Base-by-base conservation (phyloP, 202 grass and related monocot species). In the Panicum virgatum region DNA sequence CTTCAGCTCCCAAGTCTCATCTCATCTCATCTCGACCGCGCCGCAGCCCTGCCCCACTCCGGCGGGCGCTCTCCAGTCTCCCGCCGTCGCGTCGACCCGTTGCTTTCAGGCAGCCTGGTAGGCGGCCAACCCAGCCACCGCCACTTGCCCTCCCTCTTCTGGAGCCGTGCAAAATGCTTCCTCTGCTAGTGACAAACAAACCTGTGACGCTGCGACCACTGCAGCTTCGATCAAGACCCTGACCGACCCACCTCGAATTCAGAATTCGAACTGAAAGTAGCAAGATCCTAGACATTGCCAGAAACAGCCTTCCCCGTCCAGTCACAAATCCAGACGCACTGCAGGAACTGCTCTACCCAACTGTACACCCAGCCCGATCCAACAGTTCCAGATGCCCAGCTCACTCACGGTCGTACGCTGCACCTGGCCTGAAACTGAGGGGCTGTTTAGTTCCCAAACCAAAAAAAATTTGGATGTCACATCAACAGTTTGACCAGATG, bases 21-120 rank as follows among this genome's bases (percentile, higher is more conserved):
- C n/a, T n/a, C n/a, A n/a, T n/a, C n/a, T n/a, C n/a, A n/a, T 52
- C 42, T 34, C 27, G 58, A 10, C 56, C 7, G 19, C 29, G 26
- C 19, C 11, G 38, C 32, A 9, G 22, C n/a, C 50, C 16, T 18
- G 47, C 60, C 62, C 76, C 18, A 15, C 25, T 14, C 40, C 29
- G 52, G 1, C 52, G 42, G 3, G 61, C 0, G 20, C 46, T 0
- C 72, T 48, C 37, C 22, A 9, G 46, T 9, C 57, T 39, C 81
- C 3, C 36, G 0, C 13, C 60, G 2, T 51, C 30, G 66, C 67
- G 13, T 3, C 50, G 36, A 20, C 2, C 51, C 27, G 54, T 71
- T 70, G 72, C 85, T 82, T 70, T 77, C 79, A 34, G 23, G 39
- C 77, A 42, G 73, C 19, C 46, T 52, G 46, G 60, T 30, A 23